Evolutionary conservation across 805 yeast genomes (phyloP), one percentile per base, ranked within the genome.

Genomic region (Myxozyma neglecta): DNA sequence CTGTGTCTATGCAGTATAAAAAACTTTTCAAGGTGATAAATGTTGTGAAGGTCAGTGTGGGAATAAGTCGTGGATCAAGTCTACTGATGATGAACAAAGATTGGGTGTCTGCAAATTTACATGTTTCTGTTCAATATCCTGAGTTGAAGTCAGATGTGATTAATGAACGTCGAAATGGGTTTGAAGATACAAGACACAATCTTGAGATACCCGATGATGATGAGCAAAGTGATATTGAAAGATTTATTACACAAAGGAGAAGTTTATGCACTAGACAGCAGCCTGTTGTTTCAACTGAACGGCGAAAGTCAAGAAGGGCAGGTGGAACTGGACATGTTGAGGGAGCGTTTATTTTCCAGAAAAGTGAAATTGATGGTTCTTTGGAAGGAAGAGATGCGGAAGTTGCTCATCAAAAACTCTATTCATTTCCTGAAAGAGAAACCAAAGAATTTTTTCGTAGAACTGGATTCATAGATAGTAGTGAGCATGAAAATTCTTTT

Each of bases 151-250:
- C 24, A 34, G 35, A 35, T 14, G 10, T 11, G 42, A 24, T 34
- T 9, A 48, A n/a, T 14, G 16, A 18, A 34, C 14, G 44, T 14
- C 16, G 53, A 16, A 34, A 50, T 36, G 53, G 35, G 34, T 50
- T 50, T 50, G 44, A 50, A 50, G 53, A 50, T 50, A 50, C 44
- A 32, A 36, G 44, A 37, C 11, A 6, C 6, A 36, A 50, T 37
- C n/a, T 50, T 34, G 9, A 37, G 14, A 49, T 35, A 36, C 44
- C 43, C 13, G 20, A n/a, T 16, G 43, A 50, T 16, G 24, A 14
- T 16, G 7, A 16, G 5, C 39, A 20, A 18, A 6, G 10, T 9
- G 18, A 8, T 24, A 20, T 16, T 7, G 29, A 24, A 5, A 24
- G 29, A 24, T 18, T 20, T 32, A 24, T 18, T n/a, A 46, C 16